Evolutionary conservation across 768 basidiomycete species (phyloP), one percentile per base, ranked within the genome.

Genomic region (Boletus reticuloceps): DNA sequence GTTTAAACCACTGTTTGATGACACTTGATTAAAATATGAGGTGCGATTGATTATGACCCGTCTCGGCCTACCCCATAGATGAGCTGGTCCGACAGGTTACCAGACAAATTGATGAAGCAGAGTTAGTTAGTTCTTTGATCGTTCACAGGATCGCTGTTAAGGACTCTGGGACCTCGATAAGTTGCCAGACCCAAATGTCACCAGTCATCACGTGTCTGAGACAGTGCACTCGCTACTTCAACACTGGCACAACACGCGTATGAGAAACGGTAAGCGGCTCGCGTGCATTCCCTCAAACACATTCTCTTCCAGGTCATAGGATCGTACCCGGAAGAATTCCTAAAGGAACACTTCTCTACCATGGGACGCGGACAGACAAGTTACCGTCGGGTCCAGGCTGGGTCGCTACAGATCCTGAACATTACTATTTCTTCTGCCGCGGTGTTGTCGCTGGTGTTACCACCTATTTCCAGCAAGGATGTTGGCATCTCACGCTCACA

Each of bases 231-330:
- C 59, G 66, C 14, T 66, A 0, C 65, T 77, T 12, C 75, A 78
- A 45, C 76, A 73, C 54, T 79, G 78, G n/a, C n/a, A n/a, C n/a
- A n/a, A n/a, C n/a, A n/a, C n/a, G 77, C 73, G 76, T 4, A 77
- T 78, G 64, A 69, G 77, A 47, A 78, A 78, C 60, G 77, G 77
- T 76, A 47, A 47, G 69, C 9, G 6, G 6, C 16, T 3, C 0
- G 44, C 34, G n/a, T 60, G 55, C 59, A 38, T 54, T 20, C 55
- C 56, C 5, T 52, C 50, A 1, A 65, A 65, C 50, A 3, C 51
- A 61, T 58, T 20, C 31, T 43, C 57, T 34, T 29, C 22, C 5
- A 65, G 64, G 65, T 14, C 65, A 64, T 44, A 62, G 27, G 43
- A 60, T 60, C 27, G 65, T 75, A 11, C 72, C 72, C 3, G 75